Evolutionary conservation across 352 stramenopile species (phyloP).

Genomic region (Globisporangium solare): DNA sequence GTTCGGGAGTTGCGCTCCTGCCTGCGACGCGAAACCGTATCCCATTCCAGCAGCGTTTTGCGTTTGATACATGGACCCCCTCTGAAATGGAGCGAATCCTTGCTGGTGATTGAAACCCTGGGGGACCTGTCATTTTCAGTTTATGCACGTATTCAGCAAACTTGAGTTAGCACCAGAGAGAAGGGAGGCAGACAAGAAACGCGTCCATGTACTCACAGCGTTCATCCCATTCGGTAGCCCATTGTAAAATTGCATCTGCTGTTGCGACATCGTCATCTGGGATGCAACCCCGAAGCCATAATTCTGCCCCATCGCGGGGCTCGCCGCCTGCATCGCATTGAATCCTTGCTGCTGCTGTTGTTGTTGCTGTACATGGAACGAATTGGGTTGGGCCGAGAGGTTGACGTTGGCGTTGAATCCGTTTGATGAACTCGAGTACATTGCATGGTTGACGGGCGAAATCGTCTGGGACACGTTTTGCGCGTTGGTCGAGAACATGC

Average conservation of each 20-base stretch:
- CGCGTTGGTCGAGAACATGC: conserved; percentile 4
- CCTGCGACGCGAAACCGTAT: conserved; percentile 4
- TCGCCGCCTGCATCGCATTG: conserved; percentile 32
- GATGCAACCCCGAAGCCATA: conserved; percentile 26
- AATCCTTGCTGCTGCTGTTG: conserved; percentile 34
- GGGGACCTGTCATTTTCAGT: conserved; percentile 2
- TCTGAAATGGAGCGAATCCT: conserved; percentile 2
- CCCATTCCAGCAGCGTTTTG: neutral
- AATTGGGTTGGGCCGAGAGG: conserved; percentile 3
- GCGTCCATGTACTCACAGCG: conserved; percentile 2
- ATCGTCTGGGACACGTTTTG: conserved; percentile 21
- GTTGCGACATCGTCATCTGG: conserved; percentile 13
- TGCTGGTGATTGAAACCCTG: conserved; percentile 8
- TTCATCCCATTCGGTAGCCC: conserved; percentile 12
- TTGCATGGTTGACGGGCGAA: conserved; percentile 30
- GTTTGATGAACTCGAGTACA: conserved; percentile 41
- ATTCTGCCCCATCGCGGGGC: conserved; percentile 35
- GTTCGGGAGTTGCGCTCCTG: conserved; percentile 15
- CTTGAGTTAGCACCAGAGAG: no score
- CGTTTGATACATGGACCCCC: conserved; percentile 12
- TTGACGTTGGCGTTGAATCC: conserved; percentile 31
- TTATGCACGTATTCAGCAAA: neutral
- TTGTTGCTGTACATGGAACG: conserved; percentile 16
- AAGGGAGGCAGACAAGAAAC: neutral
- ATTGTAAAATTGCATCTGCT: conserved; percentile 11